phyloP scores from a whole-genome alignment of 2,329 filamentous ascomycete genomes.

The Phaeosphaeria sp. region DNA sequence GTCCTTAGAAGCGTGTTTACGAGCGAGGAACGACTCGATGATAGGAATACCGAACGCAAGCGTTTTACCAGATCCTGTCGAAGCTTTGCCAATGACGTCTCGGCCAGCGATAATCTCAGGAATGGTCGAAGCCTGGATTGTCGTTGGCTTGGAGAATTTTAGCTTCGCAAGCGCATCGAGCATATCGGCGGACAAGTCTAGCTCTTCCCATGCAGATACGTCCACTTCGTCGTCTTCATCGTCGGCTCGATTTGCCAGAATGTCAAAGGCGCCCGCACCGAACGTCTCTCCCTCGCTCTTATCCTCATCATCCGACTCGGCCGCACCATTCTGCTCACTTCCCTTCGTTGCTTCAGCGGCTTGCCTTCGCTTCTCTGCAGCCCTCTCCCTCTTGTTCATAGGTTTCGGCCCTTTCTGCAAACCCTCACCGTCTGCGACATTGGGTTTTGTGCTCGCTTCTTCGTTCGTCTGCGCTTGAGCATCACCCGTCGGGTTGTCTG shows the following conservation, averaged over 20 bases:
- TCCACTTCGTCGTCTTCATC: slow-evolving; percentile 67
- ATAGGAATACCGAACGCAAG: slow-evolving; percentile 94
- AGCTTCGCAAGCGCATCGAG: slow-evolving; percentile 78
- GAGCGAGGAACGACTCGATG: slow-evolving; percentile 76
- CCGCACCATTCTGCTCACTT: slow-evolving; percentile 35
- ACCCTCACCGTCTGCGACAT: neutral
- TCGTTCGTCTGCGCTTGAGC: neutral
- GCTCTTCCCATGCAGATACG: slow-evolving; percentile 77
- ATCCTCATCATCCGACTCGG: slow-evolving; percentile 22
- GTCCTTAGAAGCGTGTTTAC: slow-evolving; percentile 43
- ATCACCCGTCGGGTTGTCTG: neutral
- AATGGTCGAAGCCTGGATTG: slow-evolving; percentile 81
- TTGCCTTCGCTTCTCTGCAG: slow-evolving; percentile 17
- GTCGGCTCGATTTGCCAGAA: slow-evolving; percentile 59
- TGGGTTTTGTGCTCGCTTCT: slow-evolving; percentile 48
- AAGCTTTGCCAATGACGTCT: slow-evolving; percentile 94
- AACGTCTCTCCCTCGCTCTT: slow-evolving; percentile 34
- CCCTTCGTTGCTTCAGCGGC: slow-evolving; percentile 20
- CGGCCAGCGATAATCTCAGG: slow-evolving; percentile 82
- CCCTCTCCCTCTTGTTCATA: slow-evolving; percentile 18
- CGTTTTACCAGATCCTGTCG: slow-evolving; percentile 96
- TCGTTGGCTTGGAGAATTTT: slow-evolving; percentile 79
- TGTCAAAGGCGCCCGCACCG: slow-evolving; percentile 58
- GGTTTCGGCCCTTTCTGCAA: slow-evolving; percentile 18
- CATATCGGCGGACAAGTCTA: slow-evolving; percentile 75